Conservation (phyloP, 1,284 basidiomycete genomes). For the Sporisorium sorghi region DNA sequence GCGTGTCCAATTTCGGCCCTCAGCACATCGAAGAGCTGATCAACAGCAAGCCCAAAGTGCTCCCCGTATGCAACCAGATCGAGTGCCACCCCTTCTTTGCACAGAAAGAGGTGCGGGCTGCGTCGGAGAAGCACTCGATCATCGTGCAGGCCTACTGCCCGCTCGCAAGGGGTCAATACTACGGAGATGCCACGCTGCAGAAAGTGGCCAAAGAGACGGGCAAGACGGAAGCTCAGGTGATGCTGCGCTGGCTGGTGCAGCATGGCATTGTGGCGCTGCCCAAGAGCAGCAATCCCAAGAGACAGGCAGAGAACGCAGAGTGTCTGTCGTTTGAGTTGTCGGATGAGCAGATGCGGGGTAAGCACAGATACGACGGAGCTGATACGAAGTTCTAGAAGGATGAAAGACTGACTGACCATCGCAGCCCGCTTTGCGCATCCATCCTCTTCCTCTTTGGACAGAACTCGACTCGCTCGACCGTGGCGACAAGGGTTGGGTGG, state of each 20-base stretch:
- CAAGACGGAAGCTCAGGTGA: slow-evolving; percentile 78
- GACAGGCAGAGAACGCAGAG: slow-evolving; percentile 79
- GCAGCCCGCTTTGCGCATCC: background rate
- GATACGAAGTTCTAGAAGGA: background rate
- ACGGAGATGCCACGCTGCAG: slow-evolving; percentile 47
- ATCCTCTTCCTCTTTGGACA: slow-evolving; percentile 1
- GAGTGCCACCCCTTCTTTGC: slow-evolving; percentile 60
- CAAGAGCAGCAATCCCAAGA: slow-evolving; percentile 73
- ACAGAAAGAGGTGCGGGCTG: slow-evolving; percentile 78
- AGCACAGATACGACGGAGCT: background rate
- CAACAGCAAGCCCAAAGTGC: slow-evolving; percentile 43
- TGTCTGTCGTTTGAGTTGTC: slow-evolving; percentile 79
- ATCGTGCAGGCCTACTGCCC: slow-evolving; percentile 85
- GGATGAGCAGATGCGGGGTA: slow-evolving; percentile 74
- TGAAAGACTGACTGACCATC: background rate
- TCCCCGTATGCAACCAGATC: slow-evolving; percentile 61
- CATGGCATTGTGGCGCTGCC: slow-evolving; percentile 53
- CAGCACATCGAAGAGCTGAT: slow-evolving; percentile 55
- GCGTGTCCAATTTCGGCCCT: slow-evolving; percentile 72
- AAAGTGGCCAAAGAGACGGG: slow-evolving; percentile 72
- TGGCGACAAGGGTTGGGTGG: slow-evolving; percentile 45
- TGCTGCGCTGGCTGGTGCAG: slow-evolving; percentile 83
- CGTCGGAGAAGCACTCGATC: slow-evolving; percentile 78
- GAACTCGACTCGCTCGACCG: slow-evolving; percentile 40
- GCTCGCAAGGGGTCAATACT: slow-evolving; percentile 78